Base-by-base conservation (phyloP, 176 grass and related monocot genomes). In the Eremochloa ophiuroides region DNA sequence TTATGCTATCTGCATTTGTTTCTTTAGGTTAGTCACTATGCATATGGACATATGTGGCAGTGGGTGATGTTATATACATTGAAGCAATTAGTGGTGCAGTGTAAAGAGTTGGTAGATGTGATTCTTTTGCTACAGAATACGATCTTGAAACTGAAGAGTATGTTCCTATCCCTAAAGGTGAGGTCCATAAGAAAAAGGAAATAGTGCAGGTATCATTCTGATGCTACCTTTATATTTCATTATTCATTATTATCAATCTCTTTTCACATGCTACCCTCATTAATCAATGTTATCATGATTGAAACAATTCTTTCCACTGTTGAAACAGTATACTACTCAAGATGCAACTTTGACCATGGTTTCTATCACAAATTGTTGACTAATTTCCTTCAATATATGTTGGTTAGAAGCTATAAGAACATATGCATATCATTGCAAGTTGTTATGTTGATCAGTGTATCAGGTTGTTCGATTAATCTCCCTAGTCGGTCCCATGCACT, bases 81-180 rank as follows among this genome's bases (percentile, higher is more conserved):
- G 96, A 99, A 93, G 79, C 91, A 79, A 99, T 93, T 85, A 99
- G 96, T 71, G 96, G 96, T 80, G 96, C 96, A 34, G 96, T 99
- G 74, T 95, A 95, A 82, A 95, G 96, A 93, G 96, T 99, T 10
- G 96, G 96, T 85, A 91, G 96, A 88, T 99, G 96, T 86, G 96
- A 95, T 95, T 80, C 96, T 87, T 99, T 95, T 85, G 96, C 93
- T 73, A 99, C 96, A 63, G 93, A 99, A 87, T 99, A 86, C 15
- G 96, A 99, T 91, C 93, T 99, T 77, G 96, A 99, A 85, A 93
- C 96, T 34, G 93, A 99, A 62, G 96, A 99, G 76, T 99, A 99
- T 88, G 96, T 99, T 63, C 96, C 93, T 30, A 93, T 99, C 76
- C 96, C 96, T 23, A 99, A 99, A 93, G 96, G 93, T 34, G 96